phyloP scores from a whole-genome alignment of 768 basidiomycete genomes.

The Kwoniella shandongensis region DNA sequence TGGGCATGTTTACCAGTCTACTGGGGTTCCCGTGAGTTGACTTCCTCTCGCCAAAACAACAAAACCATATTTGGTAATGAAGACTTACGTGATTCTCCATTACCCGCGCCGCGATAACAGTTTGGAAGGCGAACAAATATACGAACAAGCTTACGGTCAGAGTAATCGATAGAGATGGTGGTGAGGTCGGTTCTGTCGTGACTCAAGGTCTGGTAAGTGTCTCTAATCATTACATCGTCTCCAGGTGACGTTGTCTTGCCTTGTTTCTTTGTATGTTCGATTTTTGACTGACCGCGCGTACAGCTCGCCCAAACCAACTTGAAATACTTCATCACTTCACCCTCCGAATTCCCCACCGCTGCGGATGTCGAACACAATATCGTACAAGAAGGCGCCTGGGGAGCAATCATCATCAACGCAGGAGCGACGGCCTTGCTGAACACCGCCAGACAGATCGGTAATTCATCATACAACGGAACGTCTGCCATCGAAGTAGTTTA shows the following conservation, averaged over 20 bases:
- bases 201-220: conserved; percentile 42
- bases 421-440: conserved; percentile 53
- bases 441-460: conserved; percentile 54
- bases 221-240: conserved; percentile 6
- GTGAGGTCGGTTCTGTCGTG: conserved; percentile 52
- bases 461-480: conserved; percentile 53
- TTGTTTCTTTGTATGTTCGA: background rate
- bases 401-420: conserved; percentile 56
- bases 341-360: conserved; percentile 41
- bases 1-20: conserved; percentile 56
- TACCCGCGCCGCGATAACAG: conserved; percentile 21
- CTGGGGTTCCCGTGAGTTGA: conserved; percentile 50
- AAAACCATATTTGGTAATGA: too few relatives aligned
- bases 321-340: conserved; percentile 40
- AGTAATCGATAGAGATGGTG: conserved; percentile 56
- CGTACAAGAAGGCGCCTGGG: conserved; percentile 56
- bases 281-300: conserved; percentile 7
- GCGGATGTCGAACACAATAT: conserved; percentile 52
- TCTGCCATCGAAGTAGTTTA: conserved; percentile 56
- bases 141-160: conserved; percentile 55
- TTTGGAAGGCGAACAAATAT: conserved; percentile 47
- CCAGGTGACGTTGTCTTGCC: background rate
- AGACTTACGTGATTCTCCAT: too few relatives aligned
- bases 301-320: conserved; percentile 36
- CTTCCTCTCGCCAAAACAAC: too few relatives aligned